phyloP scores from a whole-genome alignment of 371 early-diverging fungal species.

The Apophysomyces elegans region DNA sequence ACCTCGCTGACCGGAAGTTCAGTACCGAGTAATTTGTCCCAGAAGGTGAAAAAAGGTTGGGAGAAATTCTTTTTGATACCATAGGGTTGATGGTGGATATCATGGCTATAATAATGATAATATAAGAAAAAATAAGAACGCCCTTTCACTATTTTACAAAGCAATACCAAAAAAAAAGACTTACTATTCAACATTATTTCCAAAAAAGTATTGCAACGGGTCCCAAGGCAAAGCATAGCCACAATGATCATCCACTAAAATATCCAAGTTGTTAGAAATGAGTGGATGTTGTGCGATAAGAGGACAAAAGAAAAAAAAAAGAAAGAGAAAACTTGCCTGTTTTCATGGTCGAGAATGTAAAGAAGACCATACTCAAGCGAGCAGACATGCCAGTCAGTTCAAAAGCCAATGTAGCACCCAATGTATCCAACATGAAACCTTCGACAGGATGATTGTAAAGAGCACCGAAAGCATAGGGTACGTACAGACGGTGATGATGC shows the following conservation, averaged over 20 bases:
- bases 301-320: no score
- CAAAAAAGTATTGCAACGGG: slow-evolving; percentile 60
- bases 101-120: slow-evolving; percentile 42
- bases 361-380: slow-evolving; percentile 67
- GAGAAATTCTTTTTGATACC: slow-evolving; percentile 64
- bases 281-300: no score
- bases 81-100: slow-evolving; percentile 62
- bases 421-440: slow-evolving; percentile 75
- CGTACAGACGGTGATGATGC: slow-evolving; percentile 74
- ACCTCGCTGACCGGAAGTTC: slow-evolving; percentile 30
- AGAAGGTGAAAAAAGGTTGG: slow-evolving; percentile 75
- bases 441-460: slow-evolving; percentile 81
- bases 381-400: slow-evolving; percentile 72
- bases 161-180: slow-evolving; percentile 14
- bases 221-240: slow-evolving; percentile 77
- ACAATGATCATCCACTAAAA: slow-evolving; percentile 59
- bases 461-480: slow-evolving; percentile 76
- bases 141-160: neutral
- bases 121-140: neutral
- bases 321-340: slow-evolving; percentile 43
- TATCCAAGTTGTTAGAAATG: no score
- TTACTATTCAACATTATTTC: slow-evolving; percentile 73
- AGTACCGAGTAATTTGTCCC: slow-evolving; percentile 68
- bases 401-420: slow-evolving; percentile 70
- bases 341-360: slow-evolving; percentile 71